These are phyloP conservation scores for Termitomyces sp. DNA, from an alignment of 768 basidiomycete genomes.

Conservation along the genomic window DNA sequence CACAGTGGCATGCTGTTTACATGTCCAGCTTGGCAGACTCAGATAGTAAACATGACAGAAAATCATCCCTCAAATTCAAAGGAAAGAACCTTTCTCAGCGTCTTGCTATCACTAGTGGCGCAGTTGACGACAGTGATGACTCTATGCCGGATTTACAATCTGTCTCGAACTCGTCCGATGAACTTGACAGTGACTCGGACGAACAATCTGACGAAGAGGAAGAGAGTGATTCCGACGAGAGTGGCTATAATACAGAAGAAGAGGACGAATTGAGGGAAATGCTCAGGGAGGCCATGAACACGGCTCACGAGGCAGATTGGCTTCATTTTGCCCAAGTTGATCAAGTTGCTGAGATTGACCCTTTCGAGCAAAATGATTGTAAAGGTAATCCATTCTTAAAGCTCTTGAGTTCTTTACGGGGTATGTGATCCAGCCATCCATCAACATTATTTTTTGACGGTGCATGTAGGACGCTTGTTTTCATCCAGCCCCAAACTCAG, in stretches of 20 bases:
- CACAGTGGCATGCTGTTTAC: slow-evolving; percentile 54
- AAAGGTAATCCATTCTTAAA: slow-evolving; percentile 78
- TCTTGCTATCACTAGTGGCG: slow-evolving; percentile 47
- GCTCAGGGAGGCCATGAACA: slow-evolving; percentile 69
- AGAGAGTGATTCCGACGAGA: slow-evolving; percentile 30
- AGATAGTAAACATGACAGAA: slow-evolving; percentile 21
- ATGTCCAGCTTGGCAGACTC: slow-evolving; percentile 23
- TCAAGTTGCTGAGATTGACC: slow-evolving; percentile 30
- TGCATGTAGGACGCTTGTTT: slow-evolving; percentile 56
- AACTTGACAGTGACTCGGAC: slow-evolving; percentile 23
- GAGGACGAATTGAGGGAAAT: slow-evolving; percentile 60
- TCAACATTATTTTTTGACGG: not conserved
- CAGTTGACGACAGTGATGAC: slow-evolving; percentile 34
- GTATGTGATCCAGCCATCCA: slow-evolving; percentile 24
- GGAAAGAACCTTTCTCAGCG: slow-evolving; percentile 26
- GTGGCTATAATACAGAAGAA: slow-evolving; percentile 59
- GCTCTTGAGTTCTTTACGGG: slow-evolving; percentile 68
- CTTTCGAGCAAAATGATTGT: slow-evolving; percentile 38
- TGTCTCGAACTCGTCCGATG: slow-evolving; percentile 56
- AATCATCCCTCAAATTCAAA: slow-evolving; percentile 10
- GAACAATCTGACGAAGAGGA: slow-evolving; percentile 32
- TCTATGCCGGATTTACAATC: slow-evolving; percentile 68
- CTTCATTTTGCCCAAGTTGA: slow-evolving; percentile 37
- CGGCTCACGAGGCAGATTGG: slow-evolving; percentile 54
- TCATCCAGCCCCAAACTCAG: slow-evolving; percentile 36